Conservation (phyloP, 305 asterid genomes). For the Solanum chacoense region DNA sequence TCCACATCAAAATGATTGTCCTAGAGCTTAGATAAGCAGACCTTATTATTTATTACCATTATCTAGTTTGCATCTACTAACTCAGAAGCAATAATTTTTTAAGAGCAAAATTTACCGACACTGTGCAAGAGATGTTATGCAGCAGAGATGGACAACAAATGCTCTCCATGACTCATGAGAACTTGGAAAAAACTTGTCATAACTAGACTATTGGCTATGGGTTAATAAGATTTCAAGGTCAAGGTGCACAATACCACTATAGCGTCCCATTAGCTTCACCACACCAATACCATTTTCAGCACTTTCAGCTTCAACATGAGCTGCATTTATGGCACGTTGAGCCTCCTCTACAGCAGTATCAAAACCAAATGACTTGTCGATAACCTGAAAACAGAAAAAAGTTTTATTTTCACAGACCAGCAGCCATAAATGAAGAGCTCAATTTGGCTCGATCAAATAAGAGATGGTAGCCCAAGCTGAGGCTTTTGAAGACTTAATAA, state of each 20-base stretch:
- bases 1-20: neutral
- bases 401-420: neutral
- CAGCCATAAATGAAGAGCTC: neutral
- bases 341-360: conserved; percentile 52
- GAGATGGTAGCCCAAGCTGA: neutral
- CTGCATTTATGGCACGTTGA: conserved; percentile 45
- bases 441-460: neutral
- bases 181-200: neutral
- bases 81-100: neutral
- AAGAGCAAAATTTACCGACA: neutral
- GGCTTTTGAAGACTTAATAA: neutral
- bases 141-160: neutral
- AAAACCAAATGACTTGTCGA: conserved; percentile 43
- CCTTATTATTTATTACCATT: neutral
- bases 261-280: conserved; percentile 49
- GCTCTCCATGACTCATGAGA: neutral
- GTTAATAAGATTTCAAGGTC: neutral
- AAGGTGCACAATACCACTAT: conserved; percentile 24
- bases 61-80: neutral
- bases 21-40: neutral
- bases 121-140: neutral
- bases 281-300: conserved; percentile 46
- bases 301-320: conserved; percentile 49
- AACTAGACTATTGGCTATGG: neutral
- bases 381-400: conserved; percentile 21